A percentile compares a stretch with the other conserved stretches of the same genome.
These are phyloP conservation scores for Fusarium agapanthi DNA, from an alignment of 2,329 filamentous ascomycete species.

Conservation along the genomic window DNA sequence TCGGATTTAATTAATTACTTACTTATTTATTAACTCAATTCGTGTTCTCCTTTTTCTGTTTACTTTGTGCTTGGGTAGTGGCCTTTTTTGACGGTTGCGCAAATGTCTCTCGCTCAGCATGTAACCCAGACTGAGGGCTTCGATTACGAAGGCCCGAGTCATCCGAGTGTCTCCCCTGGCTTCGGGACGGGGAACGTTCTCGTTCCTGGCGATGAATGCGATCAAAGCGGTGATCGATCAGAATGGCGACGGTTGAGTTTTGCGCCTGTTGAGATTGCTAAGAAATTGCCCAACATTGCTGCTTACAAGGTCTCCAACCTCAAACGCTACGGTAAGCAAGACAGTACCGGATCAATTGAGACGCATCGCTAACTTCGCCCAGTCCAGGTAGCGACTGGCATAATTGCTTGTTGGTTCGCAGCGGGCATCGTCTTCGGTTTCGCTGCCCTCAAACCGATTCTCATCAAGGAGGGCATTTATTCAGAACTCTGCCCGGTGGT, in stretches of 20 bases:
- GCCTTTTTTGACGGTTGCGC: neutral
- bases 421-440: slow-evolving; percentile 85
- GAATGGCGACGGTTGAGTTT: slow-evolving; percentile 44
- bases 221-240: slow-evolving; percentile 8
- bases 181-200: neutral
- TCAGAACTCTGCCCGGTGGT: slow-evolving; percentile 64
- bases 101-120: slow-evolving; percentile 56
- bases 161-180: neutral
- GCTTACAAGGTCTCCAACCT: slow-evolving; percentile 45
- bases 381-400: slow-evolving; percentile 76
- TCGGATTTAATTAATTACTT: neutral
- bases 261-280: slow-evolving; percentile 37
- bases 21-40: neutral
- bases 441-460: slow-evolving; percentile 81
- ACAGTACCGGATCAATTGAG: fast-evolving
- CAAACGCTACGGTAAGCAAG: slow-evolving; percentile 37
- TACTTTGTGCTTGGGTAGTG: neutral
- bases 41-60: fast-evolving
- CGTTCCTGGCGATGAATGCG: neutral
- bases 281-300: slow-evolving; percentile 41
- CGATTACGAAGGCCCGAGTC: slow-evolving; percentile 46
- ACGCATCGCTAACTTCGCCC: neutral
- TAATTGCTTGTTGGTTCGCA: slow-evolving; percentile 78
- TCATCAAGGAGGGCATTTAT: slow-evolving; percentile 79
- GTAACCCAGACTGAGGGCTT: slow-evolving; percentile 53